A percentile compares a stretch with the other conserved stretches of the same genome.
Evolutionary conservation across 1,139 yeast genomes (phyloP).

Genomic region (Yamadazyma dushanensis): DNA sequence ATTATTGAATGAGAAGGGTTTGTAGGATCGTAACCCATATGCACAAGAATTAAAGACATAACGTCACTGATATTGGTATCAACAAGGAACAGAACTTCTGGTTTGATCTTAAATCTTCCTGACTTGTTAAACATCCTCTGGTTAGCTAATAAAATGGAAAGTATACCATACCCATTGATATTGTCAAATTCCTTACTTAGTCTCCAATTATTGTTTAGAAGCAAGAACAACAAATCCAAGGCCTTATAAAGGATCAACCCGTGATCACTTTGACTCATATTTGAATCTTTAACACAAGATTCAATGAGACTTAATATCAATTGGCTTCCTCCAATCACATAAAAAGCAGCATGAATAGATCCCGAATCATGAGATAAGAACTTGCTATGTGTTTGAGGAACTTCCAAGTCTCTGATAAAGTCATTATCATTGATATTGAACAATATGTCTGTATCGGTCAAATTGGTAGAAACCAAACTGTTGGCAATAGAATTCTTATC

Average conservation of each 20-base stretch:
- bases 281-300: conserved; percentile 16
- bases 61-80: conserved; percentile 1
- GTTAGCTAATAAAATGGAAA: conserved; percentile 31
- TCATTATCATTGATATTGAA: conserved; percentile 31
- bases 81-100: conserved; percentile 3
- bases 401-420: conserved; percentile 18
- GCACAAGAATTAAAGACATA: conserved; percentile 19
- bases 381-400: conserved; percentile 15
- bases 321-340: conserved; percentile 39
- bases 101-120: conserved; percentile 16
- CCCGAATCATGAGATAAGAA: conserved; percentile 25
- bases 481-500: conserved; percentile 24
- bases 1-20: conserved; percentile 31
- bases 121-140: conserved; percentile 24
- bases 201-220: conserved; percentile 39
- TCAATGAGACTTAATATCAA: conserved; percentile 34
- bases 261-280: conserved; percentile 12
- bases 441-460: conserved; percentile 29
- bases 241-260: conserved; percentile 25
- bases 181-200: conserved; percentile 43
- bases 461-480: conserved; percentile 18
- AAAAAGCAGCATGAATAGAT: conserved; percentile 34
- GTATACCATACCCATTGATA: conserved; percentile 41
- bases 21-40: conserved; percentile 26
- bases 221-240: conserved; percentile 26